Base-by-base conservation (phyloP, 352 stramenopile species). In the Phytophthora ramorum region DNA sequence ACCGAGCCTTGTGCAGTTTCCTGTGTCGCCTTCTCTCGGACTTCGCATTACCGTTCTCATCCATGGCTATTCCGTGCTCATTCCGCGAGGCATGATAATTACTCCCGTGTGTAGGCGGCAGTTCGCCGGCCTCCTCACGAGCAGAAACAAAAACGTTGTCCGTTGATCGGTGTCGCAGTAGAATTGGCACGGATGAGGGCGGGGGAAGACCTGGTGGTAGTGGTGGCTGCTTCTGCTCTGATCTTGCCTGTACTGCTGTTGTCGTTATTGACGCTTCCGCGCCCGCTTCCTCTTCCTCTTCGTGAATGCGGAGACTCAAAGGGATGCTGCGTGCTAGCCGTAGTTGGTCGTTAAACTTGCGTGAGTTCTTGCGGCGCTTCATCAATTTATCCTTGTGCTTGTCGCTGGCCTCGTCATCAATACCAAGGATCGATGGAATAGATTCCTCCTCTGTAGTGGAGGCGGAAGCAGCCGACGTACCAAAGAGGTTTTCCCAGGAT, bases 401-500 rank as follows among this genome's bases (percentile, higher is more conserved):
- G 4, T 85, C 75, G 17, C 63, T 52, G 24, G 53, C 49, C 5
- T 83, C 73, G 22, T 73, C 75, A 3, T 73, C 74, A 55, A 75
- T 69, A 8, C 61, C 58, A 19, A 69, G 47, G 51, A 75, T 61
- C n/a, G 74, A 73, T 19, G 65, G 54, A 43, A 54, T 66, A 4
- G 46, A 17, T 19, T 78, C 71, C 10, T 70, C 71, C 4, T 35
- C 66, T 55, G 47, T 24, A 19, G 60, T 41, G 9, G 35, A 28
- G 14, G 20, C 24, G 24, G 57, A 52, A 12, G 68, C 46, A 26
- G 44, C 32, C 14, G 64, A 69, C 17, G 74, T 60, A 3, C 84
- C 84, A 49, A 92, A 92, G 4, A 92, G 61, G 41, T 91, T 81
- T 63, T 92, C 76, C 84, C 84, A 92, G 0, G 84, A 81, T 46